Evolutionary conservation across 192 early-diverging fungal species (phyloP), one percentile per base, ranked within the genome.

Genomic region (Umbelopsis vinacea): DNA sequence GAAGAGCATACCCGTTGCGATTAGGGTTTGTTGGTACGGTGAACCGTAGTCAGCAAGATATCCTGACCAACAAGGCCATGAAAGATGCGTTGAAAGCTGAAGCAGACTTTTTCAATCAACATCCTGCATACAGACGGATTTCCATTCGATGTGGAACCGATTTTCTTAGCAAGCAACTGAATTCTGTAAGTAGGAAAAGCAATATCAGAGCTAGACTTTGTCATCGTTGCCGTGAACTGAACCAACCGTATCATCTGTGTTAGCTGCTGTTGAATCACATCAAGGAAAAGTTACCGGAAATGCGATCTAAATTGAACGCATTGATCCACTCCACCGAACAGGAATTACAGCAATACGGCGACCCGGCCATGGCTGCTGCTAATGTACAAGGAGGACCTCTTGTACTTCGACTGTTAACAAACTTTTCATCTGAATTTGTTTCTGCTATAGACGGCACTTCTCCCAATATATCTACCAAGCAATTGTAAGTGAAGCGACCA

Each of bases 11-110:
- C 47, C 92, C 91, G 17, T 73, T 94, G 52, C 91, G 91, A 47
- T 78, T 94, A 29, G 93, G 93, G 1, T 94, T 94, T 76, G 87
- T 94, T 67, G 93, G 93, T 66, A 86, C 91, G 15, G 89, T 94
- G 14, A 94, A 94, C 76, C 89, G 92, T 69, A 92, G 91, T 79
- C 93, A 94, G 68, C 90, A 92, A 48, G 93, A 93, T 76, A 94
- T 92, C 24, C 68, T 86, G 53, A 82, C 83, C 22, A 89, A 84
- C 63, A 91, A 91, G 74, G 88, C 92, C 4, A 92, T 94, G 83
- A 66, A 79, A 9, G 89, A 92, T 26, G 89, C 93, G 8, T 78
- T 92, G 23, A 81, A 84, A 67, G 73, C 82, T 14, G 93, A 94
- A 53, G 77, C 68, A 7, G 87, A 89, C 24, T 94, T 92, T 50